Evolutionary conservation across 2,329 filamentous ascomycete species (phyloP).

Genomic region (Emydomyces testavorans): DNA sequence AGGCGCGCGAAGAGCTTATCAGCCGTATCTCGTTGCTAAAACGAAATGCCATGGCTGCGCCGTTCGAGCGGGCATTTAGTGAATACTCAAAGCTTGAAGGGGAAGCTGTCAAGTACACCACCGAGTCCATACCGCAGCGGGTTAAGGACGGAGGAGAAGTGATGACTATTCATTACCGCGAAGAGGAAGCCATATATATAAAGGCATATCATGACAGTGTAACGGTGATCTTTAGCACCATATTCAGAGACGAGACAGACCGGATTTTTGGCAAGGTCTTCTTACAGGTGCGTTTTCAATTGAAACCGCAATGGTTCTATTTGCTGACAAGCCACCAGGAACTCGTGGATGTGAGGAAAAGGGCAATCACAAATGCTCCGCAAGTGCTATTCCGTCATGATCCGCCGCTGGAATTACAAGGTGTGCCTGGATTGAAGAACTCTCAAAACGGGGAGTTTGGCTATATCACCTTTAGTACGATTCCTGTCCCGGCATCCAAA

Average conservation of each 20-base stretch:
- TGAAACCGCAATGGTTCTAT: background rate
- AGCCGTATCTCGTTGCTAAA: constrained; percentile 82
- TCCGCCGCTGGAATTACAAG: constrained; percentile 80
- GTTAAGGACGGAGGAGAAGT: constrained; percentile 80
- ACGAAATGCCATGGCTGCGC: constrained; percentile 96
- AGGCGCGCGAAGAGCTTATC: constrained; percentile 76
- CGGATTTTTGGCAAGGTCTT: constrained; percentile 97
- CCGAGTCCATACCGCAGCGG: constrained; percentile 86
- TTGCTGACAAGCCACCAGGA: constrained; percentile 41
- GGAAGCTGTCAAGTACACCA: constrained; percentile 82
- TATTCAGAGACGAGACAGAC: constrained; percentile 96
- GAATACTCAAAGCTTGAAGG: constrained; percentile 79
- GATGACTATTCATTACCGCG: constrained; percentile 94
- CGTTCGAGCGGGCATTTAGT: constrained; percentile 93
- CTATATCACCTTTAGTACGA: constrained; percentile 91
- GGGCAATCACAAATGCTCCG: constrained; percentile 91
- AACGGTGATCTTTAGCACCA: constrained; percentile 96
- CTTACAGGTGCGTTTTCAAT: constrained; percentile 48
- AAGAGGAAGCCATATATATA: constrained; percentile 97
- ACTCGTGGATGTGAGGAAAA: constrained; percentile 88
- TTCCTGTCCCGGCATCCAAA: constrained; percentile 14
- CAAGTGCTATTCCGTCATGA: constrained; percentile 96
- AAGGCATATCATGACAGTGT: constrained; percentile 96
- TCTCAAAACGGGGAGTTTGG: constrained; percentile 75
- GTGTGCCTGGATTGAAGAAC: constrained; percentile 67